Base-by-base conservation (phyloP, 2,329 filamentous ascomycete species). In the Pseudogymnoascus destructans region DNA sequence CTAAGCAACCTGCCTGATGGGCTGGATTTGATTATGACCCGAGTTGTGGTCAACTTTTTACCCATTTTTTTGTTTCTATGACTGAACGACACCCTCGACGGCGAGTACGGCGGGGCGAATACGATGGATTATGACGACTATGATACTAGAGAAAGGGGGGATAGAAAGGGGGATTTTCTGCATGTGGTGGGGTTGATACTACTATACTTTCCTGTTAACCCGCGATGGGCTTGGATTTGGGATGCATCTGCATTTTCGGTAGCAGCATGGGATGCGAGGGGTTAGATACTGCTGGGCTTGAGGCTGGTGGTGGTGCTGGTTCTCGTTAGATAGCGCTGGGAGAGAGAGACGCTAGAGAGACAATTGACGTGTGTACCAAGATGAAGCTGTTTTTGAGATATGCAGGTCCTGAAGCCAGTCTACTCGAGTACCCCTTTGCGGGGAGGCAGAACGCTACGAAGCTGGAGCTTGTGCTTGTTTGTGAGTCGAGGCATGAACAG, bases 1-100 rank as follows among this genome's bases (percentile, higher is more conserved):
- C 70, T 95, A 55, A 33, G 38, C 38, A 42, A 2, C n/a, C 49
- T 3, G 13, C n/a, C n/a, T 1, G n/a, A 6, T 25, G 21, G 21
- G 21, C 40, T 46, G 21, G 3, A 15, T 25, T 46, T 25, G 9
- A 38, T 25, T 46, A n/a, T 46, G 40, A 46, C 40, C 21, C 21
- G 7, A 25, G 21, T 38, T 38, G 40, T 38, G 40, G 21, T 25
- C 21, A 25, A 46, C 21, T 25, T 46, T 38, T 25, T 25, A 46
- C 17, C 21, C 40, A 46, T 23, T 42, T 42, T 11, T 21, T 42
- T 46, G 40, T n/a, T 46, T 46, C 40, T 46, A 46, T 46, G 40
- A 46, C 19, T 46, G 40, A 46, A 46, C 40, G 40, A 46, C 25
- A 46, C 21, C 40, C 40, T 46, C 40, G 40, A 46, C 40, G 40